Evolutionary conservation across 2,329 filamentous ascomycete species (phyloP), one percentile per base, ranked within the genome.

Genomic region (Epicoccum nigrum): DNA sequence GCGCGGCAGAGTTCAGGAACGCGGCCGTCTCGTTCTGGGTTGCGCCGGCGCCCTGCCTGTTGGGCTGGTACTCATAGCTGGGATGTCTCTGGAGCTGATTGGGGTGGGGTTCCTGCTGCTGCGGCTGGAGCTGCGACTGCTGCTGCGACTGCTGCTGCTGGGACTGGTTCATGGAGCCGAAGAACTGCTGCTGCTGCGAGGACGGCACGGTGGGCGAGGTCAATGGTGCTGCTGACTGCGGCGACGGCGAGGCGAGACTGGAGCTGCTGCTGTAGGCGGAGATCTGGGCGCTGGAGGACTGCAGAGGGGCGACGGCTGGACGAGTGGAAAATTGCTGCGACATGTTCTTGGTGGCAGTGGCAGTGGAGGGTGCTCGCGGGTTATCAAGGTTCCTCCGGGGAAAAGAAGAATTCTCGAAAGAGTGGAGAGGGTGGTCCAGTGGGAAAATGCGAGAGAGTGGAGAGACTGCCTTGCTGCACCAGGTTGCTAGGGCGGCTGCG

Each of bases 1-100:
- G 83, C 51, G 84, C 93, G 67, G 93, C 90, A 73, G 96, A 88
- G 64, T 87, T 85, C 54, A 96, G 81, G 69, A 92, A 92, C 4
- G 80, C 80, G 8, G 80, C 78, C 1, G 82, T 84, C 64, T 78
- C 77, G 31, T 74, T 72, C 40, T 69, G 67, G 2, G 70, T 74
- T 17, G 62, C 54, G 27, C 71, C 73, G 15, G 72, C 67, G 7
- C 63, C 67, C 5, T 67, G 51, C 20, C 72, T 59, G 42, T 71
- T 71, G 25, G 72, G 70, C 38, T 64, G 63, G 49, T 74, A 73
- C 28, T 71, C 63, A 53, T 65, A 71, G 48, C 59, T 64, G 25
- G 60, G 61, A 33, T 67, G 64, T 51, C 60, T 54, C 38, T 69
- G 69, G 25, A 62, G 55, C 47, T 64, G 66, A 33, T 51, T 40